Evolutionary conservation across 2,329 filamentous ascomycete species (phyloP), one percentile per base, ranked within the genome.

Genomic region (Rutstroemia sp.): DNA sequence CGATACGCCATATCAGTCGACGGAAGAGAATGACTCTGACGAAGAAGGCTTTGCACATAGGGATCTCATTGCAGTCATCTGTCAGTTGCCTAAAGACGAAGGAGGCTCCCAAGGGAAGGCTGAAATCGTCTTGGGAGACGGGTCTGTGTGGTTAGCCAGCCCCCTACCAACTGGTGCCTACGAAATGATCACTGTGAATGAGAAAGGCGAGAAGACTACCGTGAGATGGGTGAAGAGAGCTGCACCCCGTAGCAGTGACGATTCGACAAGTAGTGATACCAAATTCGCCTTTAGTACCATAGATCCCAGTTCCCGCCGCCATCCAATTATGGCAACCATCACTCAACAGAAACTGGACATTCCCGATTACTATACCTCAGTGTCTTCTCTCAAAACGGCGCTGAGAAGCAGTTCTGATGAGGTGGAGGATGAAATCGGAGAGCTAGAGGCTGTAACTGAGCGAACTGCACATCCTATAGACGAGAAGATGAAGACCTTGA

Each of bases 251-350:
- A 62, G 59, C 62, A 63, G 54, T 47, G 44, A 59, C 12, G 63
- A 67, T 41, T 42, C 25, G 8, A 38, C 57, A 63, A 51, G 61
- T 63, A 48, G 62, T 42, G 79, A 81, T 48, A 74, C 72, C 57
- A 83, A 82, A 67, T 92, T 85, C 73, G 89, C 83, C 8, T 92
- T 92, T 68, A 90, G 86, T 72, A 82, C 90, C 60, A 84, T 92
- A 64, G 82, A 87, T 63, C 81, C 87, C 0, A 79, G 79, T 48
- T 81, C 80, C 8, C 77, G 86, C 37, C 81, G 85, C 12, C 88
- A 92, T 66, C 88, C 89, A 4, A 81, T 92, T 65, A 79, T 92
- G 72, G 88, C 86, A 0, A 82, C 79, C 2, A 75, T 92, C 46
- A 85, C 80, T 3, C 77, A 78, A 12, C 76, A 77, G 4, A 80